Evolutionary conservation across 1,284 basidiomycete genomes (phyloP).

Genomic region (Malassezia brasiliensis): DNA sequence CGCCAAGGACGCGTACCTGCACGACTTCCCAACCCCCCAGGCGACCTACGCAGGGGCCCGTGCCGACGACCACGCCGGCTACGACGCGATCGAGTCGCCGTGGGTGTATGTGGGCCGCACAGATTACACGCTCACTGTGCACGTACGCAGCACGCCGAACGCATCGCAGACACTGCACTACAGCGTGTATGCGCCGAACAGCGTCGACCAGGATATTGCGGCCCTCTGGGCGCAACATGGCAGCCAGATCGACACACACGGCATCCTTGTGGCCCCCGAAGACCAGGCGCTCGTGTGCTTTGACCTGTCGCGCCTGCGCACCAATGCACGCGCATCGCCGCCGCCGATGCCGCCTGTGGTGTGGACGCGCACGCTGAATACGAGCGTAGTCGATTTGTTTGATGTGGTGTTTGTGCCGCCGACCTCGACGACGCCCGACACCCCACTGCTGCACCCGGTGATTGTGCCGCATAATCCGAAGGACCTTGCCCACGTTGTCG

Average conservation of each 20-base stretch:
- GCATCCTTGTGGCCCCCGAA: conserved; percentile 38
- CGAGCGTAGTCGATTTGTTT: conserved; percentile 9
- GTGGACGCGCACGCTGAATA: background rate
- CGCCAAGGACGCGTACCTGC: conserved; percentile 19
- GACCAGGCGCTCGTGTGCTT: conserved; percentile 39
- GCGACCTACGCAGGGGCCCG: background rate
- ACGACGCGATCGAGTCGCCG: conserved; percentile 17
- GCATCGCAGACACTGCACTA: conserved; percentile 40
- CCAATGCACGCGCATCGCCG: background rate
- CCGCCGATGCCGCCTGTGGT: conserved; percentile 11
- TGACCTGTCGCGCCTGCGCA: conserved; percentile 24
- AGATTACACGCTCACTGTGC: conserved; percentile 46
- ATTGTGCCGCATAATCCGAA: conserved; percentile 9
- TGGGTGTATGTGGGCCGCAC: conserved; percentile 37
- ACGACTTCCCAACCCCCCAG: background rate
- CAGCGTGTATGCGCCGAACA: conserved; percentile 41
- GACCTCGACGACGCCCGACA: background rate
- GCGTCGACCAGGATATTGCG: conserved; percentile 38
- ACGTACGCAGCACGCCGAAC: conserved; percentile 30
- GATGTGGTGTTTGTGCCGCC: conserved; percentile 18
- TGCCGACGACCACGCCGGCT: background rate
- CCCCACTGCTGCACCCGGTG: conserved; percentile 11
- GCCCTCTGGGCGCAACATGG: conserved; percentile 29
- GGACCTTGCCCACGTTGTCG: background rate
- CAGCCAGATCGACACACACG: conserved; percentile 25